Base-by-base conservation (phyloP, 208 protist genomes). In the Borovskyia barvae region DNA sequence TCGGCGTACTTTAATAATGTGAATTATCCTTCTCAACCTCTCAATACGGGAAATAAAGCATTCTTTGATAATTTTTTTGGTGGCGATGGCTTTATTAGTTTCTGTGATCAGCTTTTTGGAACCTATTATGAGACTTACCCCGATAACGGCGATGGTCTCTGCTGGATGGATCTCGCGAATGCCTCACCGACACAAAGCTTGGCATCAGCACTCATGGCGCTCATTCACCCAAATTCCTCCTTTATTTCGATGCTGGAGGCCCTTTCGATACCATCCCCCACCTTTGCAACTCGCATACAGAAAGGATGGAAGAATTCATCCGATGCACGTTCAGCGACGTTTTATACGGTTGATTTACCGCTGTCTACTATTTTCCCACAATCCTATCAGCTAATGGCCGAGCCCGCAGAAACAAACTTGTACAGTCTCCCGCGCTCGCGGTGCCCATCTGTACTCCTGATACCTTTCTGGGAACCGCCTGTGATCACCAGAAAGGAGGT, bases 121-220 rank as follows among this genome's bases (percentile, higher is more conserved):
- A 19, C 53, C 0, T 80, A 75, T 54, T 26, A 50, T 11, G 49
- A 67, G 14, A 62, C 41, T n/a, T 70, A 35, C 32, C 1, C 29
- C 3, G 43, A 22, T 5, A 59, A 49, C 6, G 54, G 66, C 14
- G 22, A 56, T 9, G 66, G 66, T 12, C 33, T 75, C 25, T 85
- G 78, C 30, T 91, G 84, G 83, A 94, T 94, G 81, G 83, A 91
- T 60, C 66, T 80, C 30, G 83, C 74, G 7, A 94, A 94, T 56
- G 24, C 48, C 0, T 50, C 76, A 24, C 87, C 87, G 3, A 85
- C 86, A 19, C 68, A 79, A 26, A 57, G 63, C 41, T 55, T 83
- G 7, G 87, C 87, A 2, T 41, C 47, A 12, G 63, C 72, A 29
- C 63, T 94, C 24, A 81, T 82, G 47, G 53, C 75, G n/a, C 47